Percentiles rank a stretch among this genome's conserved stretches.
Evolutionary conservation across 495 filamentous ascomycete genomes (phyloP).

Genomic region (Penicillium atrosanguineum): DNA sequence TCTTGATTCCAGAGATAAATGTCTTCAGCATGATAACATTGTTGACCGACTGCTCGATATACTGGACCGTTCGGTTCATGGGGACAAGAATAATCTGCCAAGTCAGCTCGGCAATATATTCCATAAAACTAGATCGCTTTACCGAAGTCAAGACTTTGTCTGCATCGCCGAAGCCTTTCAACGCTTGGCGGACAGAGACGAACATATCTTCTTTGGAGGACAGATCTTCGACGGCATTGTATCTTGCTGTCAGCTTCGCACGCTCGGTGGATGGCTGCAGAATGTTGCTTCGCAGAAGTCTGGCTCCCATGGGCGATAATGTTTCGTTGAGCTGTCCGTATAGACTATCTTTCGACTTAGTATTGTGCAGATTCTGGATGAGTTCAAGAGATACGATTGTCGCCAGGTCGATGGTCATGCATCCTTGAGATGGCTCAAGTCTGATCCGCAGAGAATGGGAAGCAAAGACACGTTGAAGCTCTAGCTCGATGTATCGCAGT

Average conservation of each 20-base stretch:
- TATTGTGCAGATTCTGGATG: conserved; percentile 78
- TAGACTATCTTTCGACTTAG: conserved; percentile 72
- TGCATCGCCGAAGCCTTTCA: conserved; percentile 66
- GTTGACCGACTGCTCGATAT: conserved; percentile 77
- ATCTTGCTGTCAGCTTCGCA: conserved; percentile 60
- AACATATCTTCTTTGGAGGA: conserved; percentile 86
- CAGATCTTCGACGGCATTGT: conserved; percentile 83
- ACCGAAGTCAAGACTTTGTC: conserved; percentile 39
- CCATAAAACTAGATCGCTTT: not conserved
- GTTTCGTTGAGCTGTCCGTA: conserved; percentile 85
- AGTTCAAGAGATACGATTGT: conserved; percentile 84
- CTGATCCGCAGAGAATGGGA: conserved; percentile 79
- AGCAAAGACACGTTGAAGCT: conserved; percentile 61
- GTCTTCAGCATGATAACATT: conserved; percentile 85
- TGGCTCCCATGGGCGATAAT: conserved; percentile 80
- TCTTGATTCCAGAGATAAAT: conserved; percentile 65
- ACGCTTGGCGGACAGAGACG: conserved; percentile 66
- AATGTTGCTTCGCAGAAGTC: conserved; percentile 76
- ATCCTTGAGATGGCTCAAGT: conserved; percentile 84
- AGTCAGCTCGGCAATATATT: conserved; percentile 20
- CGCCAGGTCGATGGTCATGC: conserved; percentile 90
- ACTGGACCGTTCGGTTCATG: conserved; percentile 59
- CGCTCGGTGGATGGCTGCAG: conserved; percentile 83
- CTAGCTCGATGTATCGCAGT: conserved; percentile 76
- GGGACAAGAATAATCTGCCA: conserved; percentile 65